Evolutionary conservation across 768 basidiomycete genomes (phyloP), one percentile per base, ranked within the genome.

Genomic region (Mycena maculata): DNA sequence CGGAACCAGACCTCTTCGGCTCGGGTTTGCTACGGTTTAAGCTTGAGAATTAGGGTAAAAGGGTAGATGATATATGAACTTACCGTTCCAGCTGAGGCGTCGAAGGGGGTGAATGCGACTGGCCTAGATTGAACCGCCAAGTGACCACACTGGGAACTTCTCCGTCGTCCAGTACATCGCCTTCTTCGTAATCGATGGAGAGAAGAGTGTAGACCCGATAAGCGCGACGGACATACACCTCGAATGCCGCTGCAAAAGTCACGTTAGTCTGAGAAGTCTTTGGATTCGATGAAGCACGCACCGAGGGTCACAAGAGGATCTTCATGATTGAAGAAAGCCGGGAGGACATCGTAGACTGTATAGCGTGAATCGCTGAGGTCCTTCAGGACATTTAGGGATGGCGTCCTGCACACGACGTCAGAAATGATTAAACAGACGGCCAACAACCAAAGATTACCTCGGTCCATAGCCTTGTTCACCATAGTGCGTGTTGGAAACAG

Each of bases 341-440:
- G 95, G 50, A 99, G 87, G 9, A 99, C 98, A 76, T 99, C 98
- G 79, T 92, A 99, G 18, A 99, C 96, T 16, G 95, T 96, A 80
- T 96, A 99, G 45, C 94, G 88, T 8, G 97, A 98, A 80, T 99
- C 98, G 68, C 92, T 94, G 28, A 99, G 87, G 80, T 99, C 98
- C 75, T 90, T 90, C 73, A 99, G 84, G 39, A 95, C 86, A 67
- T 99, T 96, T 3, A 88, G 83, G 22, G 94, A 92, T 11, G 97
- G 98, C 1, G 87, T 86, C 74, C 96, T 94, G 55, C 20, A 55
- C 9, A 45, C 65, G 49, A 63, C 8, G 48, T 68, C 56, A 75
- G 69, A 76, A 70, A 41, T 25, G 23, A 44, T 0, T 20, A 22
- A 25, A 25, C 52, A 8, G 28, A 50, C 31, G 56, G 6, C 45